A percentile compares a stretch with the other conserved stretches of the same genome.
Evolutionary conservation across 2,329 filamentous ascomycete species (phyloP).

Genomic region (Penicillium hesseltinei): DNA sequence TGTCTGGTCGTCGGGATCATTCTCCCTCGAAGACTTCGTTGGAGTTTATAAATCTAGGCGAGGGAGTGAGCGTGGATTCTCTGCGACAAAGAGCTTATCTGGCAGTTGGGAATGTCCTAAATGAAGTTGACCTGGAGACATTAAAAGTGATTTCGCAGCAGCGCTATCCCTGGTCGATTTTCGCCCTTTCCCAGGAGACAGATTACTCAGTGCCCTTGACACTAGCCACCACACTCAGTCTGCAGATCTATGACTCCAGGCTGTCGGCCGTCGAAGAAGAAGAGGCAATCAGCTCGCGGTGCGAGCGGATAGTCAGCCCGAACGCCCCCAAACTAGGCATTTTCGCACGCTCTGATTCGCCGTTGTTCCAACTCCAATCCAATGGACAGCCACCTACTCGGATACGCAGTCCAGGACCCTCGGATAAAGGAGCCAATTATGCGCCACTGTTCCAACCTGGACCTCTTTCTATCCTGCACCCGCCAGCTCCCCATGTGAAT

Average conservation of each 20-base stretch:
- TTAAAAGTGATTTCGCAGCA: slow-evolving; percentile 67
- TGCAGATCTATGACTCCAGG: slow-evolving; percentile 80
- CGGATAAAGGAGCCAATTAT: slow-evolving; percentile 49
- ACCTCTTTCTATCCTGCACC: slow-evolving; percentile 77
- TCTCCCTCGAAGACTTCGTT: slow-evolving; percentile 28
- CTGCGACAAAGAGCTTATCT: slow-evolving; percentile 69
- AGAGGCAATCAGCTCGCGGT: slow-evolving; percentile 35
- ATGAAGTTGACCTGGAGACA: slow-evolving; percentile 77
- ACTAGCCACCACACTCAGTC: slow-evolving; percentile 74
- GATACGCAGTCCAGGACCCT: slow-evolving; percentile 37
- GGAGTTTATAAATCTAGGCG: slow-evolving; percentile 58
- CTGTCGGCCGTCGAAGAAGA: slow-evolving; percentile 35
- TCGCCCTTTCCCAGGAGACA: slow-evolving; percentile 70
- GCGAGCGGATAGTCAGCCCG: slow-evolving; percentile 30
- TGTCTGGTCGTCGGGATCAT: slow-evolving; percentile 58
- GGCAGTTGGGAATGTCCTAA: slow-evolving; percentile 71
- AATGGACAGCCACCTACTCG: slow-evolving; percentile 38
- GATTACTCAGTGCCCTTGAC: slow-evolving; percentile 69
- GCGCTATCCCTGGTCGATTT: slow-evolving; percentile 78
- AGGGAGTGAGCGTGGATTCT: slow-evolving; percentile 79
- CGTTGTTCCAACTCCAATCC: slow-evolving; percentile 32
- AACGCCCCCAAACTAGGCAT: slow-evolving; percentile 30
- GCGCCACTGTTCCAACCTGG: slow-evolving; percentile 76
- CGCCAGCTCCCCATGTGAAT: slow-evolving; percentile 63
- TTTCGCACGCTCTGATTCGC: slow-evolving; percentile 34